Evolutionary conservation across 257 asterid species (phyloP).

Genomic region (Ligustrum vulgare): DNA sequence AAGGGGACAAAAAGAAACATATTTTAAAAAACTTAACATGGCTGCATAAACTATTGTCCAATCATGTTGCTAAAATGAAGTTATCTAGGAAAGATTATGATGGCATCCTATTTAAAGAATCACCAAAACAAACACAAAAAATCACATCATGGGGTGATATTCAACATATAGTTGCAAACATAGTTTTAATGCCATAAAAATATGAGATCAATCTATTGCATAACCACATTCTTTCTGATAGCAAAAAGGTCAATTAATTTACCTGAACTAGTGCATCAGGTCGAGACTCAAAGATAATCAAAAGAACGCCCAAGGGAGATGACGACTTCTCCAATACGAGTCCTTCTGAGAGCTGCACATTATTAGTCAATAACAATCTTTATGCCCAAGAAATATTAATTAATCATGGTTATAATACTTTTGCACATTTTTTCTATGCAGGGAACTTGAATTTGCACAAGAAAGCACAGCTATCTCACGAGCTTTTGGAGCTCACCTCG

Average conservation of each 20-base stretch:
- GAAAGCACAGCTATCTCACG: not conserved
- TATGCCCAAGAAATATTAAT: not conserved
- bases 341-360: constrained; percentile 69
- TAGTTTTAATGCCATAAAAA: not conserved
- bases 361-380: constrained; percentile 1
- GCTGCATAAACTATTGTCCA: not conserved
- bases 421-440: not conserved
- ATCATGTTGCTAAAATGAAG: not conserved
- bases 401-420: not conserved
- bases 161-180: not conserved
- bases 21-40: not conserved
- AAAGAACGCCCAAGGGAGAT: constrained; percentile 73
- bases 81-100: not conserved
- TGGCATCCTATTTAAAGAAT: not conserved
- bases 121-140: not conserved
- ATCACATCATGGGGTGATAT: not conserved
- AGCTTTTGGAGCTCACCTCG: not conserved
- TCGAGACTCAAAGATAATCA: constrained; percentile 81
- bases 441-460: not conserved
- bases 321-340: constrained; percentile 67
- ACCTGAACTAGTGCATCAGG: constrained; percentile 93
- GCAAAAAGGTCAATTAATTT: constrained; percentile 5
- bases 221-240: not conserved
- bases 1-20: not conserved
- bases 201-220: not conserved